Base-by-base conservation (phyloP, 768 basidiomycete species). In the Hypsizygus marmoreus region DNA sequence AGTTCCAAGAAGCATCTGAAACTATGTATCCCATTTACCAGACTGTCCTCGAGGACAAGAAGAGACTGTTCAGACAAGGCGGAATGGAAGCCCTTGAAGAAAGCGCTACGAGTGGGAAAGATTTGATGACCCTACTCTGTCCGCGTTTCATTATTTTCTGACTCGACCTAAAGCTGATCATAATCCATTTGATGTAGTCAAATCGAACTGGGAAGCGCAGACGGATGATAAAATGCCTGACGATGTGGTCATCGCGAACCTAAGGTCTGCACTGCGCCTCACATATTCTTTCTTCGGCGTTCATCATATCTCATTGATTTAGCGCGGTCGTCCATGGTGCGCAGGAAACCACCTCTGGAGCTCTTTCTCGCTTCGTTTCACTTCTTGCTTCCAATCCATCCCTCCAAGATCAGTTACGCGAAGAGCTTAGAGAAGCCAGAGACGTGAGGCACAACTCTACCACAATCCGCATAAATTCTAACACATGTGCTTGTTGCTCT, bases 261-360 rank as follows among this genome's bases (percentile, higher is more conserved):
- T 67, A 53, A 51, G 61, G 67, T 66, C 20, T 10, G 56, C 14
- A 1, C 13, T 2, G 22, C 24, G 2, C n/a, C n/a, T n/a, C n/a
- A n/a, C n/a, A 24, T 25, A 26, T 44, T 26, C 20, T 8, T 12
- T 24, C 33, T 16, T 24, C 20, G 7, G 29, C 11, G 20, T 9
- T 14, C 10, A 16, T 25, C 25, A 14, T 6, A 35, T 14, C 36
- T n/a, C n/a, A n/a, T n/a, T n/a, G n/a, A n/a, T n/a, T n/a, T n/a
- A 68, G 66, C 9, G 59, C 63, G 4, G 49, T 72, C 17, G 56
- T 69, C 13, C 62, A 68, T 24, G 66, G 67, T 0, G 68, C 59
- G 1, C 63, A 65, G 39, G 70, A 71, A 48, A 71, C 69, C 0
- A 69, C 70, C 0, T 64, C 67, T 6, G 56, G 55, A 3, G 55